Evolutionary conservation across 768 basidiomycete genomes (phyloP), one percentile per base, ranked within the genome.

Genomic region (Baorangia bicolor): DNA sequence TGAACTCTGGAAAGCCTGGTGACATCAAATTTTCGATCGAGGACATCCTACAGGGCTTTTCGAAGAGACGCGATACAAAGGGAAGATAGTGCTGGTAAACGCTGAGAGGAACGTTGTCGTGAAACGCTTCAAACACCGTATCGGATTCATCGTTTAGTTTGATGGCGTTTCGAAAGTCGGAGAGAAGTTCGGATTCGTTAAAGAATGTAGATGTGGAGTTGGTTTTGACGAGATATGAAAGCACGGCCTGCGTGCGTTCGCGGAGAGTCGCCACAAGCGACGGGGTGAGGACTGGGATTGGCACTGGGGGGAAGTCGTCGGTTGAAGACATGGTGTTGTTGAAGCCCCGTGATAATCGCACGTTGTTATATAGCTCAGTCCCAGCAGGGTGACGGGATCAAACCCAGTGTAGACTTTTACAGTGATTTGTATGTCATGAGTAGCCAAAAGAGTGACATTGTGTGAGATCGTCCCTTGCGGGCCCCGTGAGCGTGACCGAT

Each of bases 11-110:
- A 31, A 64, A 48, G 4, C 67, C 67, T 5, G 53, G 54, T 0
- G 62, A 59, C 58, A 68, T 65, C 38, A 66, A 16, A 34, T 68
- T 53, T 39, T 68, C 50, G 23, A 68, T 61, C 13, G 57, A 53
- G 5, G 52, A 30, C 31, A 54, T 51, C 34, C 11, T 60, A 33
- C 66, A 68, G 4, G 66, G 64, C 27, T 57, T 9, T n/a, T 64
- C 66, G 21, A 64, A 55, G 27, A 61, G 41, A 11, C 64, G 57
- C 0, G 64, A 65, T 7, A 65, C 33, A 27, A 68, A 60, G 16
- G 66, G 59, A 30, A n/a, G 57, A 25, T 66, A 66, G 9, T 60
- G 46, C 13, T 61, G 50, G 30, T 66, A 64, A 4, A 37, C 27
- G 33, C 58, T 61, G 37, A 63, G 51, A 27, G 57, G 28, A 28